Percentiles rank a stretch among this genome's conserved stretches.
phyloP scores from a whole-genome alignment of 2,329 filamentous ascomycete genomes.

The Aureobasidium sp. region DNA sequence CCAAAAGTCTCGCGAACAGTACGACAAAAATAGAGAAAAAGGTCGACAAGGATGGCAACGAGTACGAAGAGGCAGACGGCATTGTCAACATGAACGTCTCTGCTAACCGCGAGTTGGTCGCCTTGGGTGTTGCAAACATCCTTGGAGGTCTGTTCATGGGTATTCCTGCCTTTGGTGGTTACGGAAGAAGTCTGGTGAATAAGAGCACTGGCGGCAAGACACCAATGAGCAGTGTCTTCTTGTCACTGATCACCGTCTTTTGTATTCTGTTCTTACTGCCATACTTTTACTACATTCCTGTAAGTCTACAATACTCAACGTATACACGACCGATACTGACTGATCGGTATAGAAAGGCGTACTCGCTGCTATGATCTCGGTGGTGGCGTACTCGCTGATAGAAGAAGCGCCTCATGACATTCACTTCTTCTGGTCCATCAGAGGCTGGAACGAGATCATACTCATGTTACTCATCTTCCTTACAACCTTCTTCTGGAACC shows the following conservation, averaged over 20 bases:
- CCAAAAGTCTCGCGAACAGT: slow-evolving; percentile 70
- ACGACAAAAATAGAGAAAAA: slow-evolving; percentile 46
- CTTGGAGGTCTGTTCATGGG: slow-evolving; percentile 87
- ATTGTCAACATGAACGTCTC: slow-evolving; percentile 78
- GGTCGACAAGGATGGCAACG: slow-evolving; percentile 31
- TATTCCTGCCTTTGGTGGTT: slow-evolving; percentile 89
- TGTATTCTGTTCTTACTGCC: slow-evolving; percentile 77
- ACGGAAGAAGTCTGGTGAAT: slow-evolving; percentile 93
- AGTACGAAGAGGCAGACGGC: slow-evolving; percentile 36
- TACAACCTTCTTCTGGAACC: slow-evolving; percentile 89
- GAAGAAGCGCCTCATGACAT: slow-evolving; percentile 94
- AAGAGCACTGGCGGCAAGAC: slow-evolving; percentile 84
- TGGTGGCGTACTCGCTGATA: slow-evolving; percentile 88
- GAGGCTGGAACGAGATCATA: slow-evolving; percentile 75
- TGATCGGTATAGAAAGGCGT: slow-evolving; percentile 69
- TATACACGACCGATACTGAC: background rate
- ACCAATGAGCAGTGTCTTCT: slow-evolving; percentile 84
- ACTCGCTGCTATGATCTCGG: slow-evolving; percentile 86
- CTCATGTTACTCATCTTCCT: slow-evolving; percentile 89
- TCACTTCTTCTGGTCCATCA: slow-evolving; percentile 77
- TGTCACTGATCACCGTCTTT: slow-evolving; percentile 74
- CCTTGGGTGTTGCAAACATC: slow-evolving; percentile 85
- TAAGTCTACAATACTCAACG: slow-evolving; percentile 43
- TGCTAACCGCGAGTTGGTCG: slow-evolving; percentile 87
- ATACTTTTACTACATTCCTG: slow-evolving; percentile 92